Evolutionary conservation across 768 basidiomycete species (phyloP).

Genomic region (Gautieria morchelliformis): DNA sequence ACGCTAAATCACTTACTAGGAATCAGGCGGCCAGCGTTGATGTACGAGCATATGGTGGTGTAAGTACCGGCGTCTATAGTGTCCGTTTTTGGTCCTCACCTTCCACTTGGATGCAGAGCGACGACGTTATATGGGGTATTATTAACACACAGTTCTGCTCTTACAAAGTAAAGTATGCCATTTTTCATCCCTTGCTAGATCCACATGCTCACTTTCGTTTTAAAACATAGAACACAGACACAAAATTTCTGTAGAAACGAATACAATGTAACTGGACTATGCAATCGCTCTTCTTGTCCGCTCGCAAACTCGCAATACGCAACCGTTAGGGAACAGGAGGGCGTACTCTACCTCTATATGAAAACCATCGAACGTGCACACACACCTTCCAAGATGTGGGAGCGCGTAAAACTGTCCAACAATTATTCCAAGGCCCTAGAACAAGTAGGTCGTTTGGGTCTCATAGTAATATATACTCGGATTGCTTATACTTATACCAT

Average conservation of each 20-base stretch:
- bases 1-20: neutral
- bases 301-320: conserved; percentile 97
- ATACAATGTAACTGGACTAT: conserved; percentile 96
- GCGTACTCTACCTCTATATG: conserved; percentile 83
- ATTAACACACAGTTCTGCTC: conserved; percentile 95
- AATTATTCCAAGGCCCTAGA: conserved; percentile 93
- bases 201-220: neutral
- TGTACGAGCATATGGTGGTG: neutral
- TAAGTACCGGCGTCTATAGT: neutral
- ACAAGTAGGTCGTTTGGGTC: conserved; percentile 48
- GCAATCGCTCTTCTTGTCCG: conserved; percentile 91
- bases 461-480: neutral
- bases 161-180: conserved; percentile 94
- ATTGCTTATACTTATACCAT: neutral
- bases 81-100: neutral
- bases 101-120: conserved; percentile 60
- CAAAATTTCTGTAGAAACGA: conserved; percentile 99
- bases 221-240: conserved; percentile 61
- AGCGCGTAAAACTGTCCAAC: conserved; percentile 82
- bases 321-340: conserved; percentile 95
- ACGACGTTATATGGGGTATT: conserved; percentile 98
- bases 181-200: neutral
- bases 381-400: conserved; percentile 96
- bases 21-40: neutral
- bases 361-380: conserved; percentile 98